phyloP scores from a whole-genome alignment of 345 rosid species.

The Populus euphratica region DNA sequence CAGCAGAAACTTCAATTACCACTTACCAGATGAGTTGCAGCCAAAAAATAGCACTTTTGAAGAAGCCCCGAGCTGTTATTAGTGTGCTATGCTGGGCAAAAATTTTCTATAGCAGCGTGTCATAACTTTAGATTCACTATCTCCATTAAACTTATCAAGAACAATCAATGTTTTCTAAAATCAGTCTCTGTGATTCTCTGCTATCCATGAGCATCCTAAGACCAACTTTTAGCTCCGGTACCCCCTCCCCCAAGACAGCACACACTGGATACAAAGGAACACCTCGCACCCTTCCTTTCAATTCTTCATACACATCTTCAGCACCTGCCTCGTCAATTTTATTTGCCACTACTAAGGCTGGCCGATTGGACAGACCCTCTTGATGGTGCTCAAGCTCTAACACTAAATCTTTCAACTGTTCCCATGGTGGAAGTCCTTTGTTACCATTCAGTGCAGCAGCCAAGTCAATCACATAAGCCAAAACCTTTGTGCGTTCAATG shows the following conservation, averaged over 20 bases:
- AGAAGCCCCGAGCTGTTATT: not conserved
- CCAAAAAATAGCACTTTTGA: not conserved
- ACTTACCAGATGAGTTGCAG: not conserved
- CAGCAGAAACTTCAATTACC: not conserved
- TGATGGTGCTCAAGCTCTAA: slow-evolving; percentile 85
- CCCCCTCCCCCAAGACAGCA: slow-evolving; percentile 82
- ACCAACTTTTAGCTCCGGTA: slow-evolving; percentile 73
- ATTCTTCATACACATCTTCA: slow-evolving; percentile 53
- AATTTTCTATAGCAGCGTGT: not conserved
- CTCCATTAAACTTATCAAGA: slow-evolving; percentile 2
- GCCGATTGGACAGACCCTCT: slow-evolving; percentile 66
- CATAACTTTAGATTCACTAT: not conserved
- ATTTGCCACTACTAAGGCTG: slow-evolving; percentile 77
- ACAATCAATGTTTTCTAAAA: slow-evolving; percentile 45
- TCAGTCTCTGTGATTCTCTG: slow-evolving; percentile 37
- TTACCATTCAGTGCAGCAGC: slow-evolving; percentile 69
- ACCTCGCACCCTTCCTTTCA: slow-evolving; percentile 58
- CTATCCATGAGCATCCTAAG: slow-evolving; percentile 61
- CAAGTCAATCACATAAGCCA: slow-evolving; percentile 85
- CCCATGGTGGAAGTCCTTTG: slow-evolving; percentile 79
- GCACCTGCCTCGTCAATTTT: slow-evolving; percentile 81
- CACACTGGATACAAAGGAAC: slow-evolving; percentile 65
- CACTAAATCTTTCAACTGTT: slow-evolving; percentile 66
- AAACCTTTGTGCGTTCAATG: slow-evolving; percentile 88
- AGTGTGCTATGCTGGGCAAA: not conserved